phyloP scores from a whole-genome alignment of 2,329 filamentous ascomycete species.

The Penicillium sp. region DNA sequence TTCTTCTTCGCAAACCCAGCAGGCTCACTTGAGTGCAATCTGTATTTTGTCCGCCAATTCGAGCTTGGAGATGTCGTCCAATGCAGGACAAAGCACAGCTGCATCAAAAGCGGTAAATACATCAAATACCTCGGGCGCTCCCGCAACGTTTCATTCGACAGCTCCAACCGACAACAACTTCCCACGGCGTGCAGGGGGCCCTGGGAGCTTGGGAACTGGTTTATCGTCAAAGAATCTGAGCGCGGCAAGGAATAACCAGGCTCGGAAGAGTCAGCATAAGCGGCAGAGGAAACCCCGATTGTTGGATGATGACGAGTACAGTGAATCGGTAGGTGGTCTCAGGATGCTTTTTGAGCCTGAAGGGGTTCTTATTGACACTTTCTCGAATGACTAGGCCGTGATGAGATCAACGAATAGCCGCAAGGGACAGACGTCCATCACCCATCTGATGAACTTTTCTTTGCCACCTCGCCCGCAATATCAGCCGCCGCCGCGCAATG shows the following conservation, averaged over 20 bases:
- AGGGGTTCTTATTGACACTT: slow-evolving; percentile 13
- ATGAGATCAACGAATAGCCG: slow-evolving; percentile 68
- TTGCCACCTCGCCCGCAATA: slow-evolving; percentile 70
- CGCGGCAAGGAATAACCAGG: slow-evolving; percentile 69
- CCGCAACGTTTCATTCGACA: slow-evolving; percentile 36
- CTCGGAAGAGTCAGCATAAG: slow-evolving; percentile 78
- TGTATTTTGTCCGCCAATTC: not conserved
- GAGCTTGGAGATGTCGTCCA: slow-evolving; percentile 44
- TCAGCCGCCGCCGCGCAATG: slow-evolving; percentile 58
- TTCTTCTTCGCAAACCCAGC: slow-evolving; percentile 25
- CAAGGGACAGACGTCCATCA: slow-evolving; percentile 94
- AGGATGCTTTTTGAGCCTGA: not conserved
- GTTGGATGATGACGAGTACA: slow-evolving; percentile 84
- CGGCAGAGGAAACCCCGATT: slow-evolving; percentile 72
- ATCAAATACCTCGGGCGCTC: slow-evolving; percentile 34
- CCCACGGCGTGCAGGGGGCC: slow-evolving; percentile 45
- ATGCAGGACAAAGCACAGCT: slow-evolving; percentile 36
- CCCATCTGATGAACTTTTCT: slow-evolving; percentile 91
- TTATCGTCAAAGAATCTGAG: slow-evolving; percentile 39
- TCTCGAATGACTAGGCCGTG: slow-evolving; percentile 49
- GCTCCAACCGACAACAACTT: slow-evolving; percentile 36
- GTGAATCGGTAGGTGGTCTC: slow-evolving; percentile 66
- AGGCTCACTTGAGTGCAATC: not conserved
- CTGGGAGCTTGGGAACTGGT: slow-evolving; percentile 44
- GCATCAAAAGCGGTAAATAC: slow-evolving; percentile 44